Conservation (phyloP, 768 basidiomycete genomes). For the Pleurotus eryngii region DNA sequence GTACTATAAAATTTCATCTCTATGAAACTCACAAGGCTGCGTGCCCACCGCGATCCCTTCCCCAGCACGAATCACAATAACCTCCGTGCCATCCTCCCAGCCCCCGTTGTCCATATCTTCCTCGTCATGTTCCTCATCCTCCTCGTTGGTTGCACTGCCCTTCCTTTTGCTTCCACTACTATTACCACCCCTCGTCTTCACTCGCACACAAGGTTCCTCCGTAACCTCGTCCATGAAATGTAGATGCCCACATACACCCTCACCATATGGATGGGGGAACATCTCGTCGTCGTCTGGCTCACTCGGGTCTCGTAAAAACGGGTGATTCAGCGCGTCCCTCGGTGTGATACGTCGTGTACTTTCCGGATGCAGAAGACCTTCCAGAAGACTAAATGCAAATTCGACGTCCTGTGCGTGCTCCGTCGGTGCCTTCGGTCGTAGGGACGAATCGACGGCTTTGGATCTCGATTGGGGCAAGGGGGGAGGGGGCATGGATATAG, state of each 20-base stretch:
- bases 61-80: slow-evolving; percentile 32
- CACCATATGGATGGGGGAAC: slow-evolving; percentile 65
- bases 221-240: slow-evolving; percentile 60
- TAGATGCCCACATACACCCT: slow-evolving; percentile 60
- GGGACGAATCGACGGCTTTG: slow-evolving; percentile 13
- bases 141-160: slow-evolving; percentile 13
- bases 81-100: slow-evolving; percentile 15
- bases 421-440: slow-evolving; percentile 22
- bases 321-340: slow-evolving; percentile 69
- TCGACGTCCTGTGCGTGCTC: slow-evolving; percentile 56
- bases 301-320: slow-evolving; percentile 57
- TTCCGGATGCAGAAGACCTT: slow-evolving; percentile 71
- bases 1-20: slow-evolving; percentile 19
- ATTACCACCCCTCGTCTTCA: slow-evolving; percentile 32
- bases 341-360: slow-evolving; percentile 78
- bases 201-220: slow-evolving; percentile 49
- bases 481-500: slow-evolving; percentile 14
- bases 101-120: slow-evolving; percentile 11
- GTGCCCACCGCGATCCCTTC: slow-evolving; percentile 60
- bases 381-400: slow-evolving; percentile 71
- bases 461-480: slow-evolving; percentile 10
- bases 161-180: slow-evolving; percentile 14
- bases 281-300: slow-evolving; percentile 59
- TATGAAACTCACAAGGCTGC: slow-evolving; percentile 62
- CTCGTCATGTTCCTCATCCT: slow-evolving; percentile 23